Base-by-base conservation (phyloP, 179 eudicot species). In the Dionaea muscipula region DNA sequence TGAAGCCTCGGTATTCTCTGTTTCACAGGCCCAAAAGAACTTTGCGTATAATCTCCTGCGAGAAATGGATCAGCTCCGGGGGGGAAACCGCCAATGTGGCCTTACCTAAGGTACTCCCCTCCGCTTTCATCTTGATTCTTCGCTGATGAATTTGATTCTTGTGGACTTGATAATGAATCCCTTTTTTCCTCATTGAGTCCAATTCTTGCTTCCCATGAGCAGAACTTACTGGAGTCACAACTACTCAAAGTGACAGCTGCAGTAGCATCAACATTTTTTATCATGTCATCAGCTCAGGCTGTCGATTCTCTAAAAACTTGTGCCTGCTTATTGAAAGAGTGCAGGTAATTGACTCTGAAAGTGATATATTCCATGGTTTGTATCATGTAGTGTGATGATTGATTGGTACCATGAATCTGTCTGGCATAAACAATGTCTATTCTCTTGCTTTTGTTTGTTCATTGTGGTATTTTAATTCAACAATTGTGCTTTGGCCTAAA, bases 291-390 rank as follows among this genome's bases (percentile, higher is more conserved):
- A 27, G 98, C 94, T 49, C 80, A 87, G 68, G 98, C 98, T 44
- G 86, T 76, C 46, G 98, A 91, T 75, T 88, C 96, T 53, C 86
- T 91, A 59, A 87, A 84, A 70, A 87, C 96, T 22, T 84, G 91
- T 77, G 26, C 88, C 57, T 91, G 98, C 75, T 84, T 91, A 60
- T 68, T 91, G 55, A 91, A 82, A 63, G 98, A 91, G 68, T 91
- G 98, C 86, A 87, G 98, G 98, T 91, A 76, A 72, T n/a, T n/a
- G n/a, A n/a, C n/a, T n/a, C n/a, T n/a, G n/a, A n/a, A n/a, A n/a
- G n/a, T n/a, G n/a, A n/a, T n/a, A n/a, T n/a, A n/a, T n/a, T n/a
- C n/a, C n/a, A n/a, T n/a, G n/a, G n/a, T n/a, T n/a, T n/a, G n/a
- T n/a, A n/a, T n/a, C n/a, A n/a, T n/a, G n/a, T n/a, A n/a, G n/a